Conservation (phyloP, 1,139 yeast genomes). For the Kodamaea anthophila region DNA sequence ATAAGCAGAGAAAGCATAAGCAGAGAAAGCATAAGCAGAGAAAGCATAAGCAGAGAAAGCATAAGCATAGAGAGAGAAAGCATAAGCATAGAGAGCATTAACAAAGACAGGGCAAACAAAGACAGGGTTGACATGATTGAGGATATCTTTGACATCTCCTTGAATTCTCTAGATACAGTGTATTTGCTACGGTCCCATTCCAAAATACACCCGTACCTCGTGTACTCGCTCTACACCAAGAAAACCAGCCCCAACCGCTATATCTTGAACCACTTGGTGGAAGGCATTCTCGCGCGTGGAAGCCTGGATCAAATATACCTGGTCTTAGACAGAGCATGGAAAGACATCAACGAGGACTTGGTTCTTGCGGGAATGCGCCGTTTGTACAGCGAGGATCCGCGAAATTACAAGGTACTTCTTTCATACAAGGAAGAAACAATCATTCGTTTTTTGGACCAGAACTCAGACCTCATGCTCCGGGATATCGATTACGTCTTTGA, state of each 20-base stretch:
- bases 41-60: no score
- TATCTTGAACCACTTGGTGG: conserved; percentile 10
- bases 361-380: conserved; percentile 3
- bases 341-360: conserved; percentile 5
- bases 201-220: conserved; percentile 7
- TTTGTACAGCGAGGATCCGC: neutral
- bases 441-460: conserved; percentile 2
- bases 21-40: no score
- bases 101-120: no score
- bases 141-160: no score
- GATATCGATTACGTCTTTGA: neutral
- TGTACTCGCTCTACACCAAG: conserved; percentile 10
- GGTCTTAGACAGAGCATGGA: conserved; percentile 6
- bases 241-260: conserved; percentile 8
- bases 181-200: conserved; percentile 9
- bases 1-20: no score
- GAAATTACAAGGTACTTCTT: conserved; percentile 1
- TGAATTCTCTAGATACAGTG: conserved; percentile 8
- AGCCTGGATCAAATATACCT: conserved; percentile 5
- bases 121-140: no score
- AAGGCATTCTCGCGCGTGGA: conserved; percentile 4
- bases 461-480: neutral
- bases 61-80: no score
- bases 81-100: no score
- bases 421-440: neutral